phyloP scores from a whole-genome alignment of 2,329 filamentous ascomycete species.

The Nemania sp. region DNA sequence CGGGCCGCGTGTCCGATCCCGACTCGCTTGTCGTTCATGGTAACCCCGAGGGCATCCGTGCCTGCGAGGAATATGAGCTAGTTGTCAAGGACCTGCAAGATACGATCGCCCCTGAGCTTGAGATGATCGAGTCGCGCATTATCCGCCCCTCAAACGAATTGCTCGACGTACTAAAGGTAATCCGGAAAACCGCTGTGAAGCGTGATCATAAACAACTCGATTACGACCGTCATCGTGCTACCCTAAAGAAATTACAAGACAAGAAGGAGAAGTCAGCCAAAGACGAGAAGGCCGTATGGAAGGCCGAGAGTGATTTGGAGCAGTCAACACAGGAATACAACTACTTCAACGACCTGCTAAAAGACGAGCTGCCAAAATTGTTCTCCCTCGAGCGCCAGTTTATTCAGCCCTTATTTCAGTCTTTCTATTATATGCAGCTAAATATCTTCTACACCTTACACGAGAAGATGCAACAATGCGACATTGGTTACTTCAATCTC shows the following conservation, averaged over 20 bases:
- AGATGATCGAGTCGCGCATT: slow-evolving; percentile 95
- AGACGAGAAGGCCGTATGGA: slow-evolving; percentile 97
- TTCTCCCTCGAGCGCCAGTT: slow-evolving; percentile 93
- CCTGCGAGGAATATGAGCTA: slow-evolving; percentile 95
- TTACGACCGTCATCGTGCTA: slow-evolving; percentile 86
- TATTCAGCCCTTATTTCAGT: slow-evolving; percentile 96
- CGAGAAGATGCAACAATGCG: slow-evolving; percentile 96
- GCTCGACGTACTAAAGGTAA: slow-evolving; percentile 93
- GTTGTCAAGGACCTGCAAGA: slow-evolving; percentile 92
- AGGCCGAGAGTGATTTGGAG: slow-evolving; percentile 91
- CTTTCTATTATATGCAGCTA: slow-evolving; percentile 99
- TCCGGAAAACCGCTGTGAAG: slow-evolving; percentile 88
- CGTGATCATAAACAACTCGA: slow-evolving; percentile 98
- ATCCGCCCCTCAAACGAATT: slow-evolving; percentile 94
- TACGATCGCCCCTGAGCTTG: slow-evolving; percentile 88
- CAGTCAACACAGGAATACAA: slow-evolving; percentile 95
- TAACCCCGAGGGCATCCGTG: slow-evolving; percentile 91
- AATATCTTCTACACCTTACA: slow-evolving; percentile 99
- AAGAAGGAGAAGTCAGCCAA: slow-evolving; percentile 97
- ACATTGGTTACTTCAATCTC: slow-evolving; percentile 98
- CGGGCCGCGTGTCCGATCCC: slow-evolving; percentile 93
- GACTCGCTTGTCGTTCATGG: slow-evolving; percentile 83
- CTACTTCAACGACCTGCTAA: slow-evolving; percentile 97
- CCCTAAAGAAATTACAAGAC: slow-evolving; percentile 93
- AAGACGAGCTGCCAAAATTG: slow-evolving; percentile 93